Evolutionary conservation across 352 stramenopile genomes (phyloP).

Genomic region (Globisporangium uncinulatum): DNA sequence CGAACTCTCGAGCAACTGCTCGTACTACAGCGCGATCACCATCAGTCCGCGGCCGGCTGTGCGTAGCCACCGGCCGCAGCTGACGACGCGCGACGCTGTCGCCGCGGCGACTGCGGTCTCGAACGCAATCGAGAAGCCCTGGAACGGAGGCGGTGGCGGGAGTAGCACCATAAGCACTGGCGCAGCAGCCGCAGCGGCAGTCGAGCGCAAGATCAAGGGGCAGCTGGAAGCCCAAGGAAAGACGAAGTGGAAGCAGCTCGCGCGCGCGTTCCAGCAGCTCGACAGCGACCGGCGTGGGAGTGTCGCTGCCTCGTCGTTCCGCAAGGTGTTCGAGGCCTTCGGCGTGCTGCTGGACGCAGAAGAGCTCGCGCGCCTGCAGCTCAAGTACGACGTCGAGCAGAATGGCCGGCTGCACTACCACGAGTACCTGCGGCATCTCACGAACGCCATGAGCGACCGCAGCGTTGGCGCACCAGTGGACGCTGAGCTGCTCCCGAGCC

Average conservation of each 20-base stretch:
- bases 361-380: slow-evolving; percentile 54
- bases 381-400: slow-evolving; percentile 77
- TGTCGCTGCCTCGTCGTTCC: slow-evolving; percentile 37
- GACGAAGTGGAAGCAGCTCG: slow-evolving; percentile 51
- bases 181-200: slow-evolving; percentile 26
- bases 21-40: slow-evolving; percentile 67
- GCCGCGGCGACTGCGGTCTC: slow-evolving; percentile 13
- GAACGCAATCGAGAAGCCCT: slow-evolving; percentile 41
- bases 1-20: slow-evolving; percentile 70
- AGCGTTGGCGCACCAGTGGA: not conserved
- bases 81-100: slow-evolving; percentile 31
- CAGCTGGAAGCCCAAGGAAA: slow-evolving; percentile 43
- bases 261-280: slow-evolving; percentile 52
- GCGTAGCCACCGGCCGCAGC: slow-evolving; percentile 15
- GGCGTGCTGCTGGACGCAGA: slow-evolving; percentile 50
- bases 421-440: slow-evolving; percentile 55
- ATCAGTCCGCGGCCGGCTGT: slow-evolving; percentile 50
- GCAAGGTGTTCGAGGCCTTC: slow-evolving; percentile 57
- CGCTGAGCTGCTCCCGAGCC: slow-evolving; percentile 20
- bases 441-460: slow-evolving; percentile 40
- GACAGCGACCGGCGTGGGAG: slow-evolving; percentile 49
- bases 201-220: slow-evolving; percentile 60
- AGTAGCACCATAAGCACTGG: slow-evolving; percentile 12
- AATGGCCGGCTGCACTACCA: slow-evolving; percentile 64
- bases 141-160: slow-evolving; percentile 1